Base-by-base conservation (phyloP, 345 rosid species). In the Aquilaria yunnanensis region DNA sequence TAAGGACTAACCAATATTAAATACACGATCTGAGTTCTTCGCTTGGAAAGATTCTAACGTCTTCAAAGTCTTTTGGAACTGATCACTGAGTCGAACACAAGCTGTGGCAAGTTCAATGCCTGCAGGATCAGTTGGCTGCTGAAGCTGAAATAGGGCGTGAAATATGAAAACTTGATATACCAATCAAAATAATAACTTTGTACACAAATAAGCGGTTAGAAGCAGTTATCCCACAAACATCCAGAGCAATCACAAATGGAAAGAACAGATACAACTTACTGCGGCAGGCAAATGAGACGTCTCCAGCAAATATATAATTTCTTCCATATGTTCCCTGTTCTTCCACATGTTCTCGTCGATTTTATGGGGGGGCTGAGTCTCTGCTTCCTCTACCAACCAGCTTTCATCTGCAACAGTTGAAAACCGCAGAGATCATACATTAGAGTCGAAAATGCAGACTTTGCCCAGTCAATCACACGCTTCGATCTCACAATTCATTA, bases 341-440 rank as follows among this genome's bases (percentile, higher is more conserved):
- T 83, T 93, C 97, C 98, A 93, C 90, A 93, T 80, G 79, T 93
- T 93, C 79, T 90, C 97, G 64, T 93, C 98, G 23, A 93, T 84
- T 76, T 93, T 93, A 74, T 88, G 97, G 9, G 96, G 83, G 55
- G 96, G 83, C 72, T 74, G 78, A 49, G 67, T 65, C 41, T 78
- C 81, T 9, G 90, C 83, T 79, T 90, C 90, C 53, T 77, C 76
- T 16, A 87, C 58, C 72, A 93, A 60, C 37, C 63, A 62, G 54
- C 57, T 76, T 71, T 83, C 97, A 47, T 67, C 98, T 93, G 71
- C 9, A 59, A 51, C 23, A 12, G 43, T 37, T 37, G 5, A 37
- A 37, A 37, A 37, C 43, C 5, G 2, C 43, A 3, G 8, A 37
- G 43, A 37, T 37, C 43, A 37, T 37, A 3, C 43, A 37, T 37